Evolutionary conservation across 345 rosid species (phyloP).

Genomic region (Rhodamnia rubescens): DNA sequence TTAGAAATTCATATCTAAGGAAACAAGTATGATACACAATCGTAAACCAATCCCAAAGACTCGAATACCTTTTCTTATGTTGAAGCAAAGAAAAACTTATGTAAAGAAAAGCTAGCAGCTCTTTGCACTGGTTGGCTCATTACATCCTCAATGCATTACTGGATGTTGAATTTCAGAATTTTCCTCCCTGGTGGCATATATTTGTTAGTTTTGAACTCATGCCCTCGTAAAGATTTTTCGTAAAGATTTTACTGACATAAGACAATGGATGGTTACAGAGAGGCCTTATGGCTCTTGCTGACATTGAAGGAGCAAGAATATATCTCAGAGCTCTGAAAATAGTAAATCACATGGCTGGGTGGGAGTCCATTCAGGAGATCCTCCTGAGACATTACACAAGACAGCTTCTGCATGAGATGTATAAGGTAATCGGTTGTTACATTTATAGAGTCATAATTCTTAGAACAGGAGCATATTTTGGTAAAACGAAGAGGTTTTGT

Average conservation of each 20-base stretch:
- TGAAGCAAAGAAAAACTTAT: too few species aligned
- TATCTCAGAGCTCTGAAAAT: slow-evolving; percentile 70
- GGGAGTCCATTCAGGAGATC: slow-evolving; percentile 89
- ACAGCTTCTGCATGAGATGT: slow-evolving; percentile 89
- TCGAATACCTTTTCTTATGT: too few species aligned
- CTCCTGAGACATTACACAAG: slow-evolving; percentile 74
- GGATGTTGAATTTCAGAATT: background rate
- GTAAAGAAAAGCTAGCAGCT: background rate
- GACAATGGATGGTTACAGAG: slow-evolving; percentile 33
- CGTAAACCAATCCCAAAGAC: too few species aligned
- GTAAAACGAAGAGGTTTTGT: background rate
- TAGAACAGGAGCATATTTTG: background rate
- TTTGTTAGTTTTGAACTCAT: background rate
- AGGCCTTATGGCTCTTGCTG: slow-evolving; percentile 93
- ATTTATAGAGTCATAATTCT: background rate
- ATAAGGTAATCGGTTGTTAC: slow-evolving; percentile 45
- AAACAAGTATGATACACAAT: too few species aligned
- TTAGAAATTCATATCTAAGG: too few species aligned
- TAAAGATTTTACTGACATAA: background rate
- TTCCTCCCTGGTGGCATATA: background rate
- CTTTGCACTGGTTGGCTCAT: background rate
- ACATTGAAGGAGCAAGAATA: slow-evolving; percentile 90
- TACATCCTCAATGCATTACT: background rate
- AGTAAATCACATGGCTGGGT: slow-evolving; percentile 81
- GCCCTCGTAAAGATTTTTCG: background rate